Conservation (phyloP, 2,329 filamentous ascomycete species). For the Ceratocystis cacaofunesta region DNA sequence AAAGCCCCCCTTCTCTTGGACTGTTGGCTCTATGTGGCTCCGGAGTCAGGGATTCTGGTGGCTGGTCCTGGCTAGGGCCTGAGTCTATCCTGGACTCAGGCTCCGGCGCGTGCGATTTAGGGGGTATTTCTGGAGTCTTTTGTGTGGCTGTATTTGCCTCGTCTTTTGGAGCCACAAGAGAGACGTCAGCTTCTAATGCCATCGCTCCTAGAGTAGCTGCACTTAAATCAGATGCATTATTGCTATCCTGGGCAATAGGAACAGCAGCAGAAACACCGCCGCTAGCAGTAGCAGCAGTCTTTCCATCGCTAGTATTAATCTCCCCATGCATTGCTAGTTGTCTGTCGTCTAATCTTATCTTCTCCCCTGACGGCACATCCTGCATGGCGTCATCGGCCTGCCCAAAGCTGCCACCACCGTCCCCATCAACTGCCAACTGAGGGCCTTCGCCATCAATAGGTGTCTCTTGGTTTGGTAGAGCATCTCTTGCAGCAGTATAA, state of each 20-base stretch:
- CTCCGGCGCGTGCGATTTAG: slow-evolving; percentile 1
- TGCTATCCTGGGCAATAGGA: not conserved
- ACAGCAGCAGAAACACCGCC: not conserved
- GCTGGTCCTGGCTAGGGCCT: not conserved
- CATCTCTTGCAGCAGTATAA: slow-evolving; percentile 68
- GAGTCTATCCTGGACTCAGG: not conserved
- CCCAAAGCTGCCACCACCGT: not conserved
- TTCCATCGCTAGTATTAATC: not conserved
- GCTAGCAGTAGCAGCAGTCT: not conserved
- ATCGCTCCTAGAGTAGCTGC: not conserved
- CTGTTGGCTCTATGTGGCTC: slow-evolving; percentile 11
- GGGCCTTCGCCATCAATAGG: not conserved
- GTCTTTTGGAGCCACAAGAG: not conserved
- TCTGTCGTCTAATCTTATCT: not conserved
- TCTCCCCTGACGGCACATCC: not conserved
- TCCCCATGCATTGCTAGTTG: not conserved
- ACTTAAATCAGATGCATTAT: not conserved
- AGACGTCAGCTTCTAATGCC: not conserved
- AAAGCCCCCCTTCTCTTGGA: slow-evolving; percentile 2
- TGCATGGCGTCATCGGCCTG: slow-evolving; percentile 2
- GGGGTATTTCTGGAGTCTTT: not conserved
- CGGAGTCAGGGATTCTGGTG: not conserved
- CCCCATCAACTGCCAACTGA: not conserved
- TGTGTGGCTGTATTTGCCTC: not conserved
- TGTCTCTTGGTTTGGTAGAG: slow-evolving; percentile 52